Conservation (phyloP, 208 protist genomes). For the Leptomonas seymouri region DNA sequence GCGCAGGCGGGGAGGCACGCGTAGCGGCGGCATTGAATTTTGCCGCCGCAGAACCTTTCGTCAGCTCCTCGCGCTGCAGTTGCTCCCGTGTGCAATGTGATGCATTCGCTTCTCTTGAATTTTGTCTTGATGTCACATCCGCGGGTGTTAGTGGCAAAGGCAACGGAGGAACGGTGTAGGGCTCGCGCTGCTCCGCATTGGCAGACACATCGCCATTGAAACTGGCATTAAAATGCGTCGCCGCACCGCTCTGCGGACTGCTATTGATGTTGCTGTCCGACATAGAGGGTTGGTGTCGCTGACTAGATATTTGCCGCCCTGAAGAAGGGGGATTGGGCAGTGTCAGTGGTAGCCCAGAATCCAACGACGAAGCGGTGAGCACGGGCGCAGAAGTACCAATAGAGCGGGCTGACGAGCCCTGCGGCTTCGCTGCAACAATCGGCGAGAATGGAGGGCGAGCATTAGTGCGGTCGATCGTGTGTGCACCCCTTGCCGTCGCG, state of each 20-base stretch:
- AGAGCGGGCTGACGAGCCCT: background rate
- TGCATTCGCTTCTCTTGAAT: background rate
- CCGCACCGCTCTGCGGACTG: background rate
- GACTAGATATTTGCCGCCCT: background rate
- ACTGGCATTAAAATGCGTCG: background rate
- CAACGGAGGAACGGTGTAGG: background rate
- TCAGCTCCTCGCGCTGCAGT: background rate
- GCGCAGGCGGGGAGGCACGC: background rate
- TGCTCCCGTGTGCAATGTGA: background rate
- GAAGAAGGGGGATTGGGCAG: conserved; percentile 7
- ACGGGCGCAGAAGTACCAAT: background rate
- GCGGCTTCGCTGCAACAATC: background rate
- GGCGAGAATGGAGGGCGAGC: background rate
- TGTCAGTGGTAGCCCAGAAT: conserved; percentile 9
- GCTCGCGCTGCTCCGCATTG: conserved; percentile 7
- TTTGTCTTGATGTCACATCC: background rate
- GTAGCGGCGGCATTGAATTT: background rate
- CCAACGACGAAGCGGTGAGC: conserved; percentile 11
- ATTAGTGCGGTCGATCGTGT: background rate
- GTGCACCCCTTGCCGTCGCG: background rate
- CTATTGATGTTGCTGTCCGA: background rate
- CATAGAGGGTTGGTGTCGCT: background rate
- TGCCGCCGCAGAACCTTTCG: background rate
- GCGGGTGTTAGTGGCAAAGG: background rate
- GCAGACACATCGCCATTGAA: background rate